Evolutionary conservation across 169 alveolate species (phyloP).

Genomic region (Eimeria maxima): DNA sequence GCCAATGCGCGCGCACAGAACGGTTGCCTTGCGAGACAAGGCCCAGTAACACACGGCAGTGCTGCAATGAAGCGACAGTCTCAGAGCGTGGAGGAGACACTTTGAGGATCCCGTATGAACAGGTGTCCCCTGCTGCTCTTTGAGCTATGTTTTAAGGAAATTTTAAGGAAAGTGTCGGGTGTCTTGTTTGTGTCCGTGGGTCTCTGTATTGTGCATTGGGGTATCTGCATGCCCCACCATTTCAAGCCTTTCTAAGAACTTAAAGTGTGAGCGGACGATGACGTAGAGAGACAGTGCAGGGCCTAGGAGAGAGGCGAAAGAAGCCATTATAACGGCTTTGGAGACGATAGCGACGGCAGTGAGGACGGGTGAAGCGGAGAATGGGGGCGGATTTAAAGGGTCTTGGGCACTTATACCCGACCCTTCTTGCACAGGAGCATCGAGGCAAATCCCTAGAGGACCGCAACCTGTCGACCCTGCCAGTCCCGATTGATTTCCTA

Average conservation of each 20-base stretch:
- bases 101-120: too few species aligned
- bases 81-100: too few species aligned
- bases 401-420: neutral
- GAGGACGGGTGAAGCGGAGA: neutral
- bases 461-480: neutral
- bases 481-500: conserved; percentile 14
- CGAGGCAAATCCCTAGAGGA: conserved; percentile 24
- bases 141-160: too few species aligned
- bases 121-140: too few species aligned
- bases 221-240: neutral
- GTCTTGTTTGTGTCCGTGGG: too few species aligned
- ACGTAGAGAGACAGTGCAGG: conserved; percentile 10
- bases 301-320: neutral
- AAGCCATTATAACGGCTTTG: neutral
- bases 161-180: too few species aligned
- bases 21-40: too few species aligned
- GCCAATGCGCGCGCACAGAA: too few species aligned
- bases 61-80: too few species aligned
- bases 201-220: too few species aligned
- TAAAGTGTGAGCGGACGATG: conserved; percentile 49
- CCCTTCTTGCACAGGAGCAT: neutral
- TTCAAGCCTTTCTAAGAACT: conserved; percentile 34
- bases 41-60: too few species aligned
- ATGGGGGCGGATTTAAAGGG: neutral
- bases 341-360: neutral